Evolutionary conservation across 768 basidiomycete species (phyloP), one percentile per base, ranked within the genome.

Genomic region (Lentinula boryana): DNA sequence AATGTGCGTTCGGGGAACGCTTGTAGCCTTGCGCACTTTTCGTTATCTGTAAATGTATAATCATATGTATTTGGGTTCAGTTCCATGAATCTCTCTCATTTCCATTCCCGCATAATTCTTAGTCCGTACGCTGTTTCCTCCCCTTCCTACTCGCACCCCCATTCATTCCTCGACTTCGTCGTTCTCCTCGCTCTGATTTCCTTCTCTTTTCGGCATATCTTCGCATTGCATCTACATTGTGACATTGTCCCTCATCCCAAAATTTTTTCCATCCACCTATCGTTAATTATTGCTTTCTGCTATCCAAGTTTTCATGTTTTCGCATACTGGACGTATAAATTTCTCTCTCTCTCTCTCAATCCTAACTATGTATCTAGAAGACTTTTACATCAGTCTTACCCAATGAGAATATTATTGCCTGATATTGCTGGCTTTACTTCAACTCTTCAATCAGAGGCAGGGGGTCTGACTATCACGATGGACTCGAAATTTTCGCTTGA

Each of bases 221-320:
- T 58, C 48, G 44, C 57, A 49, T 58, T 58, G 44, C 44, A 58
- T 50, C 32, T 18, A 35, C 57, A 49, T 48, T 58, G 44, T 38
- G 36, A 57, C 44, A 36, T 44, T 46, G 27, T 40, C 57, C 43
- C 31, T 23, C 18, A 31, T 48, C 32, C 23, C 40, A 27, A 10
- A 27, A 43, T 5, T n/a, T 53, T 36, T 38, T 49, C 48, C 33
- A 58, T 21, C 16, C 41, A 44, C 40, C 8, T 27, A 21, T 43
- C 46, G 57, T 49, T 32, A n/a, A 35, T 58, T 35, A 49, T 58
- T 58, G 57, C 57, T 58, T 40, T 58, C 40, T 58, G 57, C 57
- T 58, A 50, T 58, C 57, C 57, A 49, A 48, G 44, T n/a, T 58
- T 48, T 58, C 44, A 58, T 49, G 57, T 58, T 58, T 58, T 50